Base-by-base conservation (phyloP, 1,284 basidiomycete genomes). In the Apiotrichum porosum region DNA sequence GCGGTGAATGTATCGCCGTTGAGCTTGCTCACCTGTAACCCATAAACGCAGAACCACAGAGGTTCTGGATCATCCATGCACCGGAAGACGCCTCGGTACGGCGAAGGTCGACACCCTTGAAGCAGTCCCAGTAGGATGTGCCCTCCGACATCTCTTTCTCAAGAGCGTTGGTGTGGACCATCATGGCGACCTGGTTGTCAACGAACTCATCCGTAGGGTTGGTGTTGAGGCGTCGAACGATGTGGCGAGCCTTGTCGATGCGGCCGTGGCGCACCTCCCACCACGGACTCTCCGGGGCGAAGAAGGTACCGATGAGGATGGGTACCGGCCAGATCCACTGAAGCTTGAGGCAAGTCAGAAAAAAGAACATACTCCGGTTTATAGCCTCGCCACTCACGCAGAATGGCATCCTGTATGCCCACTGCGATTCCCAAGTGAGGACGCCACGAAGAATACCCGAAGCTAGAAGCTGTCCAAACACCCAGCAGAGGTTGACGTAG, bases 401-500 rank as follows among this genome's bases (percentile, higher is more conserved):
- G 26, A 28, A 28, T 6, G 26, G 26, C 26, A 28, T 28, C 26
- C 26, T 28, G 26, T 28, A 28, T 6, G 26, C 26, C 26, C 26
- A 28, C 26, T 28, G 26, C 26, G 26, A 6, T 12, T 28, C 8
- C 26, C 26, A 28, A 12, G 6, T 28, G 26, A 28, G 26, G 26
- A 28, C 26, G 12, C 26, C 26, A 28, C 63, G 64, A 13, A 77
- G 67, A 17, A 50, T 36, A 21, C 48, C 48, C 6, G 42, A 38
- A 15, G 37, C 48, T 37, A 50, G 18, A 13, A 50, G 34, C 42
- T 62, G 60, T 14, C 74, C 74, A 21, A 74, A 60, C 22, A 72
- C 76, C 77, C 77, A 78, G 62, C 76, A 78, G 22, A 76, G 60
- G 64, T 77, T 77, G 57, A 78, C 74, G 42, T 58, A 63, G 23